phyloP scores from a whole-genome alignment of 2,329 filamentous ascomycete genomes.

The Coniochaeta sp. region DNA sequence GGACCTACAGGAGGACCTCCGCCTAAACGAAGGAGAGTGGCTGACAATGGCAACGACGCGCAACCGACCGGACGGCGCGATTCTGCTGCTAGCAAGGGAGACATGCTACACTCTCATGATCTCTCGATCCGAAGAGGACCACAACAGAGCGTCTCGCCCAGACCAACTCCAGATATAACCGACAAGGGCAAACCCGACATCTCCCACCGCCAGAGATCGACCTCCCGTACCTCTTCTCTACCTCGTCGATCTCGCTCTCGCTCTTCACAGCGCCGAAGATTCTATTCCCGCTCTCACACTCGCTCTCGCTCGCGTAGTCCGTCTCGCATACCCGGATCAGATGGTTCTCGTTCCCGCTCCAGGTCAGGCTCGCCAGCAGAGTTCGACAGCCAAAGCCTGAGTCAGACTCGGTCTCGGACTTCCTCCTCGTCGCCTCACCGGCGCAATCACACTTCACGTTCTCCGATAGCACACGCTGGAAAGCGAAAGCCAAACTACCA shows the following conservation, averaged over 20 bases:
- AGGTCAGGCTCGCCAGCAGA: conserved; percentile 25
- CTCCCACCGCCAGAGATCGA: conserved; percentile 11
- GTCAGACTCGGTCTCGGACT: conserved; percentile 22
- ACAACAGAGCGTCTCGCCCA: conserved; percentile 13
- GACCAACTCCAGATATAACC: conserved; percentile 8
- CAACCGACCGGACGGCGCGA: conserved; percentile 22
- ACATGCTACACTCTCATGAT: conserved; percentile 8
- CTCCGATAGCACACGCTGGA: not conserved
- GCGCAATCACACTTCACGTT: conserved; percentile 35
- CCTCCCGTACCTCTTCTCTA: conserved; percentile 8
- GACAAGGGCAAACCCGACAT: conserved; percentile 4
- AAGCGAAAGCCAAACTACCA: conserved; percentile 52
- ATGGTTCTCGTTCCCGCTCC: conserved; percentile 23
- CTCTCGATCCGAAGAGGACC: conserved; percentile 18
- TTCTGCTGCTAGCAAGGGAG: conserved; percentile 1
- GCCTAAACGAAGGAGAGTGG: conserved; percentile 32
- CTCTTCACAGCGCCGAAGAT: conserved; percentile 1
- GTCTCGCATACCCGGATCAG: conserved; percentile 11
- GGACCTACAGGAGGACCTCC: conserved; percentile 20
- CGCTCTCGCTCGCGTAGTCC: conserved; percentile 18
- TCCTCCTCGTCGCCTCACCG: conserved; percentile 20
- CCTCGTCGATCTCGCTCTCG: conserved; percentile 11
- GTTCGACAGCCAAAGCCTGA: conserved; percentile 15
- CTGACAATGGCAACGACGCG: conserved; percentile 28
- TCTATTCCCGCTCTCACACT: conserved; percentile 5